Base-by-base conservation (phyloP, 306 rosid genomes). In the Castanea sativa region DNA sequence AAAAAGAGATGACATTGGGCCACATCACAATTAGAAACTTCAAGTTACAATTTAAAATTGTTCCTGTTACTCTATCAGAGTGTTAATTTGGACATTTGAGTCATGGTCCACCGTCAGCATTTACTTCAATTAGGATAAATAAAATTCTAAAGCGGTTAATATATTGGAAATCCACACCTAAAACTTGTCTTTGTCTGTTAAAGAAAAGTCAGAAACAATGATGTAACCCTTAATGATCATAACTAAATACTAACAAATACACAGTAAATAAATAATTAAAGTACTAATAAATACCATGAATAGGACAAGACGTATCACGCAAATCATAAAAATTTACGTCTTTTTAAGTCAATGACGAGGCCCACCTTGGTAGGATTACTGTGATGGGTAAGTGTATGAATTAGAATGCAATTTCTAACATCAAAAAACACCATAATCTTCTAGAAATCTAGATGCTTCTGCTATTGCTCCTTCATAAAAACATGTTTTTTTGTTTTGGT, bases 331-430 rank as follows among this genome's bases (percentile, higher is more conserved):
- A 73, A 78, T 57, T 56, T 55, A 68, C 59, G 77, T n/a, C 53
- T 78, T 56, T 49, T 82, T 25, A 87, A 84, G 86, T 84, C 88
- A 87, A 82, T 76, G 86, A 71, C 20, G 59, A 77, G 88, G 78
- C 85, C 88, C 90, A 82, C 89, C 69, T 35, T 63, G 43, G 33
- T 56, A 29, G 75, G 71, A 79, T 70, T 67, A 73, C 73, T 63
- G 69, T 74, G 64, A 69, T 76, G 81, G 79, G 59, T 75, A 67
- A 78, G 78, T 76, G 29, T 59, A 78, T 78, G 75, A 75, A 78
- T 74, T 76, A 74, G 53, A 43, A 71, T 53, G 20, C 56, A 79
- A 57, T 73, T 80, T 82, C 78, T 53, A 82, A 73, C 55, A 76
- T 76, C 38, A 78, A 43, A 75, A 41, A 41, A 8, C 45, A 41